phyloP scores from a whole-genome alignment of 148 eudicot species.

The Vaccinium vitisidaea region DNA sequence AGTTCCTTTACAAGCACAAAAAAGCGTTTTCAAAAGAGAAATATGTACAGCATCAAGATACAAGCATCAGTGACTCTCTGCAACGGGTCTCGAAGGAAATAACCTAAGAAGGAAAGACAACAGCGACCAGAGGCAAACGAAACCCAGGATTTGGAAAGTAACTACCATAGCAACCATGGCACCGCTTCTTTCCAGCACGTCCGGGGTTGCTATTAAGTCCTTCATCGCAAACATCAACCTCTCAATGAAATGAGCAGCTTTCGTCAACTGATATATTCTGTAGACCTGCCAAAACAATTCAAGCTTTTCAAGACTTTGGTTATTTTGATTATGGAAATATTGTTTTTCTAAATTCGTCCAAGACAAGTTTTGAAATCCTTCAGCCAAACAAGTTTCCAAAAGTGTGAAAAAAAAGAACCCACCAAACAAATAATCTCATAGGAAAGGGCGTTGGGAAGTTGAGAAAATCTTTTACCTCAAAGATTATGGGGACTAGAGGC shows the following conservation, averaged over 20 bases:
- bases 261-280: slow-evolving; percentile 71
- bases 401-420: background rate
- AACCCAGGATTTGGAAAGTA: slow-evolving; percentile 60
- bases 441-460: background rate
- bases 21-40: background rate
- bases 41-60: slow-evolving; percentile 13
- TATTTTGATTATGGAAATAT: background rate
- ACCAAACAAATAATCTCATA: background rate
- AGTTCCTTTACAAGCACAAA: background rate
- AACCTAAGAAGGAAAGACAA: slow-evolving; percentile 78
- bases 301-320: background rate
- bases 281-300: slow-evolving; percentile 49
- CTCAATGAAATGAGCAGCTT: slow-evolving; percentile 62
- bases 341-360: background rate
- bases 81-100: slow-evolving; percentile 76
- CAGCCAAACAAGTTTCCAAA: background rate
- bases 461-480: slow-evolving; percentile 51
- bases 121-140: slow-evolving; percentile 83
- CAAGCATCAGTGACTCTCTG: slow-evolving; percentile 53
- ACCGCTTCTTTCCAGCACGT: slow-evolving; percentile 43
- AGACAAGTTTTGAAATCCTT: background rate
- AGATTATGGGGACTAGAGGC: slow-evolving; percentile 81
- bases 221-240: slow-evolving; percentile 52
- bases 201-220: slow-evolving; percentile 38
- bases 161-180: slow-evolving; percentile 57